A percentile compares a stretch with the other conserved stretches of the same genome.
phyloP scores from a whole-genome alignment of 371 early-diverging fungal species.

The Funneliformis caledonium region DNA sequence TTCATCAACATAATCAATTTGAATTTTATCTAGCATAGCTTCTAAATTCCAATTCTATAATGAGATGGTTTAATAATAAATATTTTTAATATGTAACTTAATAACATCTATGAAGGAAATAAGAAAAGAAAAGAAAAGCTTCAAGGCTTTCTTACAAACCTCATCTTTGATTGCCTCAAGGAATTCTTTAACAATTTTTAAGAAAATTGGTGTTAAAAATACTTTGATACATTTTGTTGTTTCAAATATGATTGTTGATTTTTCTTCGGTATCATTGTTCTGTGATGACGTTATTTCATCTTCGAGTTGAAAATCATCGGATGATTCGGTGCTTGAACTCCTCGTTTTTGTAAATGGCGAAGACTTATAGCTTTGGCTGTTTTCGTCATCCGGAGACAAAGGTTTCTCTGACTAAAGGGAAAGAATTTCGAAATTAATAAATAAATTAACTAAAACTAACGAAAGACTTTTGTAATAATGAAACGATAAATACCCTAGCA shows the following conservation, averaged over 20 bases:
- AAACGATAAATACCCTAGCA: conserved; percentile 38
- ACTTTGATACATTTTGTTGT: conserved; percentile 63
- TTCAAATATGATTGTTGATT: conserved; percentile 62
- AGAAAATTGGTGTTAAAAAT: conserved; percentile 73
- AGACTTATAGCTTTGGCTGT: conserved; percentile 43
- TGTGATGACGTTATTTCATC: conserved; percentile 40
- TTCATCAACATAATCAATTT: conserved; percentile 68
- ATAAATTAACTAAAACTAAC: neutral
- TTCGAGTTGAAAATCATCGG: conserved; percentile 42
- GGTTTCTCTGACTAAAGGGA: neutral
- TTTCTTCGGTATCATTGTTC: conserved; percentile 42
- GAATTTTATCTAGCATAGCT: conserved; percentile 70
- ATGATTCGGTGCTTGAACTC: conserved; percentile 9
- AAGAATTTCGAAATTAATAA: neutral
- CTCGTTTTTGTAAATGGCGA: conserved; percentile 46
- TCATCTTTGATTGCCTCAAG: conserved; percentile 69
- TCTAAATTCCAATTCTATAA: conserved; percentile 69
- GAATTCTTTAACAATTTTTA: conserved; percentile 74
- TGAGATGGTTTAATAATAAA: neutral
- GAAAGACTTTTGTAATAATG: neutral
- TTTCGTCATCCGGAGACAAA: conserved; percentile 16
- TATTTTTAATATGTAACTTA: neutral
- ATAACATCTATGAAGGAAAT: neutral
- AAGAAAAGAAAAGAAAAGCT: neutral
- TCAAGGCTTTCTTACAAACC: conserved; percentile 47